A percentile compares a stretch with the other conserved stretches of the same genome.
Conservation (phyloP, 164 flowering plant species). For the Stephania cephalantha region DNA sequence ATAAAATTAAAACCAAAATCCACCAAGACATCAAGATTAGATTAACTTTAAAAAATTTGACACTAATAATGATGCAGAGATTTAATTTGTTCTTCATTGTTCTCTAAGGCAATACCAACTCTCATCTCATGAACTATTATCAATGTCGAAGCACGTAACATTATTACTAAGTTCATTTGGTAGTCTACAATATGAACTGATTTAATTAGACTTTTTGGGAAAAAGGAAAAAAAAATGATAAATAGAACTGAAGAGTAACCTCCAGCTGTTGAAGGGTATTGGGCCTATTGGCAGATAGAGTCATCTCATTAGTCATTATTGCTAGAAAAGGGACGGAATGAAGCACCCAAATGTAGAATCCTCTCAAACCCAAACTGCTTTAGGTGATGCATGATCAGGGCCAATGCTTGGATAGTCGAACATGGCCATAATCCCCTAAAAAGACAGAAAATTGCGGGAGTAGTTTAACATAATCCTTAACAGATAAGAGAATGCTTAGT, state of each 20-base stretch:
- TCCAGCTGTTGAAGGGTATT: constrained; percentile 82
- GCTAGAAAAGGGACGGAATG: constrained; percentile 66
- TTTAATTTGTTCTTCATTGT: neutral
- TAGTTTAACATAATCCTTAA: neutral
- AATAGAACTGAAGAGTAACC: constrained; percentile 27
- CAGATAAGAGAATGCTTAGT: too few relatives aligned
- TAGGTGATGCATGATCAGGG: constrained; percentile 64
- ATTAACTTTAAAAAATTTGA: neutral
- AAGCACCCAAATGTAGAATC: constrained; percentile 54
- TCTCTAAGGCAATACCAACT: neutral
- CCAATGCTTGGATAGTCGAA: constrained; percentile 83
- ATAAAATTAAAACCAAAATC: neutral
- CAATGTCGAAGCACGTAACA: neutral
- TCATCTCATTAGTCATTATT: constrained; percentile 50
- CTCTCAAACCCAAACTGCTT: constrained; percentile 87
- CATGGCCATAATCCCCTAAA: constrained; percentile 70
- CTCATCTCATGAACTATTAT: neutral
- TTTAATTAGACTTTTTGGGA: too few relatives aligned
- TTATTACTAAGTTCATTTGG: neutral
- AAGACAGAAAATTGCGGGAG: neutral
- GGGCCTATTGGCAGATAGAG: constrained; percentile 50
- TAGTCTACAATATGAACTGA: neutral
- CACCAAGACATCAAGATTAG: neutral
- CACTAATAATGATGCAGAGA: neutral
- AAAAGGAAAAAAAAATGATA: neutral